Evolutionary conservation across 148 eudicot genomes (phyloP), one percentile per base, ranked within the genome.

Genomic region (Vaccinium myrtillus): DNA sequence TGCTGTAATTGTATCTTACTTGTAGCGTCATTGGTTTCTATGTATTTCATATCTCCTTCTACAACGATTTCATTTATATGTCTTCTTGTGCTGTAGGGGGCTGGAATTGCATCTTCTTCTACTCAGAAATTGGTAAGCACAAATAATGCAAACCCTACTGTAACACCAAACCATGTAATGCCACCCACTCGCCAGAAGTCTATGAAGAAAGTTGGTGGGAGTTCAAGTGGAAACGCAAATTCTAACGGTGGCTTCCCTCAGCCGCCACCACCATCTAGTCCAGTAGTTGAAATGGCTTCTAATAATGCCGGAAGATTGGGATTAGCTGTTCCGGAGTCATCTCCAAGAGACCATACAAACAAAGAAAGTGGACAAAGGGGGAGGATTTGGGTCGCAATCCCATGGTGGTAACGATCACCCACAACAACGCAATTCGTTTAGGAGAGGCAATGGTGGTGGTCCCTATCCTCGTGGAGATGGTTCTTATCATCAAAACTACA

Each of bases 381-480:
- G 90, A 82, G 88, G 90, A 50, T 80, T 77, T 84, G 90, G 89
- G 51, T 85, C 89, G 61, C 91, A 85, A 67, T 83, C 90, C 12
- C 83, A 90, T 81, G 88, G 86, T 39, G 89, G 92, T 19, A 92
- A 83, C 43, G 98, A 93, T 75, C 92, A 90, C 78, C 87, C 89
- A 56, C 94, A 91, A 5, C 92, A 88, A 12, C 94, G 96, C 16
- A 89, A 32, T 74, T 85, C 94, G 2, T 90, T 70, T 83, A 93
- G 92, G 86, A 91, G 94, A 85, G 93, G 92, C 8, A 87, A 87
- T 83, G 87, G 93, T 16, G 92, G 92, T 8, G 92, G 92, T 4
- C 78, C 89, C 50, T 94, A 91, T 80, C 86, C 93, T 15, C 95
- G 98, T 12, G 94, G 95, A 53, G 98, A 94, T 83, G 92, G 93